phyloP scores from a whole-genome alignment of 1,284 basidiomycete species.

The Rhodotorula glutinis region DNA sequence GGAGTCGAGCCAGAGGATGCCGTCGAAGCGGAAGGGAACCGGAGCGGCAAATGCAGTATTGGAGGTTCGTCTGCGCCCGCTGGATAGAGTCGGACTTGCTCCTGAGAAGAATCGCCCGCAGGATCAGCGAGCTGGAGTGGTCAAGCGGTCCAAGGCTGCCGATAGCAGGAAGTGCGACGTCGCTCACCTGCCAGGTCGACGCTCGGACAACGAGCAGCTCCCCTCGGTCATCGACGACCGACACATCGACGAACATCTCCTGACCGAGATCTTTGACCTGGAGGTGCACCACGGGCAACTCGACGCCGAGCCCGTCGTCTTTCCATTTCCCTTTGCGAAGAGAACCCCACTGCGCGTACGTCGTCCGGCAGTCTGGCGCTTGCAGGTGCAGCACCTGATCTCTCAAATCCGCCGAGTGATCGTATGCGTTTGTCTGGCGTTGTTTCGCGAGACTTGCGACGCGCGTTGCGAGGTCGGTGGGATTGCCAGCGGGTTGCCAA shows the following conservation, averaged over 20 bases:
- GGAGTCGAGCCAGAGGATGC: conserved; percentile 1
- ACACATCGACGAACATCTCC: conserved; percentile 30
- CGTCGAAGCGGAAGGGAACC: conserved; percentile 16
- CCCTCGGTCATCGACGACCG: conserved; percentile 9
- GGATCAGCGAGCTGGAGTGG: no score
- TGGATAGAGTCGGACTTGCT: not conserved
- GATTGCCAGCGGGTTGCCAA: not conserved
- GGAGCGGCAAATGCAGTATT: conserved; percentile 30
- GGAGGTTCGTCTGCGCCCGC: not conserved
- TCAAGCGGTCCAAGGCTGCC: no score
- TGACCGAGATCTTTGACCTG: conserved; percentile 31
- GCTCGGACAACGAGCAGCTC: conserved; percentile 8
- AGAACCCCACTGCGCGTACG: conserved; percentile 18
- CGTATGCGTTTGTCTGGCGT: not conserved
- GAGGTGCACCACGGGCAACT: conserved; percentile 16
- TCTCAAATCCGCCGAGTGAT: not conserved
- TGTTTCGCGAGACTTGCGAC: conserved; percentile 1
- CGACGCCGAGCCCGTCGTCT: conserved; percentile 20
- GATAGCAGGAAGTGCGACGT: no score
- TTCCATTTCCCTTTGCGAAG: not conserved
- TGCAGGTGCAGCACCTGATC: conserved; percentile 31
- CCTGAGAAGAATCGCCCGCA: no score
- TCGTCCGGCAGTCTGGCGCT: conserved; percentile 27
- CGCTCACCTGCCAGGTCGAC: conserved; percentile 33
- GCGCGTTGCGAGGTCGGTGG: not conserved